These are phyloP conservation scores for Entamoeba invadens DNA, from an alignment of 208 protist genomes.

Conservation along the genomic window DNA sequence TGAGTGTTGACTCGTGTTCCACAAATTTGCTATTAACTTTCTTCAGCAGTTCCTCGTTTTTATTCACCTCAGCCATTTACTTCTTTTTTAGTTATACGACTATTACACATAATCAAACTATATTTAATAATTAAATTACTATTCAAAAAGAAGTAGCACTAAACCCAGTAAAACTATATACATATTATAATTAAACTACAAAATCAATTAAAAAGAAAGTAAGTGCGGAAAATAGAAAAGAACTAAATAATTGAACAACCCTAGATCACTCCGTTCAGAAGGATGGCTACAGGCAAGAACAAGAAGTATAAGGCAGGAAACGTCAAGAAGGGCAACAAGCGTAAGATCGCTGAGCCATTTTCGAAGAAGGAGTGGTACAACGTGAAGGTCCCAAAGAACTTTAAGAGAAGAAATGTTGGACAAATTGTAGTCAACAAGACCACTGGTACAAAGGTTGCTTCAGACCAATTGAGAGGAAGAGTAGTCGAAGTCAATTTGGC, in stretches of 20 bases:
- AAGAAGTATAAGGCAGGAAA: neutral
- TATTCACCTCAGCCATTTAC: neutral
- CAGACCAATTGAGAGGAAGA: conserved; percentile 76
- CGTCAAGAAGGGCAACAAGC: neutral
- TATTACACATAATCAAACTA: neutral
- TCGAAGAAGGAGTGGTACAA: conserved; percentile 97
- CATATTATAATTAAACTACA: no score
- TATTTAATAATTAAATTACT: neutral
- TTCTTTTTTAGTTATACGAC: neutral
- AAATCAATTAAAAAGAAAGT: neutral
- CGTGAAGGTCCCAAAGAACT: conserved; percentile 78
- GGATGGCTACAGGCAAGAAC: neutral
- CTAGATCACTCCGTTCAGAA: neutral
- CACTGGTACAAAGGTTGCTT: conserved; percentile 63
- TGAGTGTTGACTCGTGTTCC: neutral
- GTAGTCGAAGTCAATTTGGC: conserved; percentile 85
- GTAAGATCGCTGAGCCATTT: conserved; percentile 71
- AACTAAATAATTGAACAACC: neutral
- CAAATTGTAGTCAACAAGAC: conserved; percentile 91
- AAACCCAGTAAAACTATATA: neutral
- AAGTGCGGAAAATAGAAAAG: neutral
- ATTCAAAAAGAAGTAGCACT: neutral
- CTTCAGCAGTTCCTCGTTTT: neutral
- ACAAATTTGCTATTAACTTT: neutral
- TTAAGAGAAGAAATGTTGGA: conserved; percentile 70